Percentiles rank a stretch among this genome's conserved stretches.
These are phyloP conservation scores for Diaporthe australafricana DNA, from an alignment of 2,329 filamentous ascomycete species.

Conservation along the genomic window DNA sequence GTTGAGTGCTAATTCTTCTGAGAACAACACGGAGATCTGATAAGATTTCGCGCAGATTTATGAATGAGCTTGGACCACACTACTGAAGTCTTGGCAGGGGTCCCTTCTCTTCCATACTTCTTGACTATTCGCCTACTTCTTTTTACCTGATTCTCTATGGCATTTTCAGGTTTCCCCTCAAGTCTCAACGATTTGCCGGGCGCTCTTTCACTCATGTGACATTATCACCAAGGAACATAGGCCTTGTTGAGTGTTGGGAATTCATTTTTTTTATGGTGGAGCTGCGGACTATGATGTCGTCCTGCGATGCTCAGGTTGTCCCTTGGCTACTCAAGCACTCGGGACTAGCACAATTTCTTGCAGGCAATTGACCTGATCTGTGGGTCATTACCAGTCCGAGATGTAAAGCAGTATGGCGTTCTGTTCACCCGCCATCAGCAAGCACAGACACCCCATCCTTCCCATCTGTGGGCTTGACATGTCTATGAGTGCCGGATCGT, in stretches of 20 bases:
- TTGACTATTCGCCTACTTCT: neutral
- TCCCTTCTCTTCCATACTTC: neutral
- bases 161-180: neutral
- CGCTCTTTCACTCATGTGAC: neutral
- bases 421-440: neutral
- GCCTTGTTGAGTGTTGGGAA: neutral
- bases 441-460: neutral
- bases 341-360: neutral
- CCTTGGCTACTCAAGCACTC: neutral
- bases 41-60: conserved; percentile 20
- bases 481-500: neutral
- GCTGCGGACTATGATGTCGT: neutral
- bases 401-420: neutral
- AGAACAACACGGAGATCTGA: neutral
- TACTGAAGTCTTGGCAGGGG: conserved; percentile 16
- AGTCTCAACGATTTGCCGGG: neutral
- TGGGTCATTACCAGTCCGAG: neutral
- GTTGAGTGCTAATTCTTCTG: neutral
- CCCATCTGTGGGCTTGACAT: neutral
- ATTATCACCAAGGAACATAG: neutral
- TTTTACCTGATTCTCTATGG: too few relatives aligned
- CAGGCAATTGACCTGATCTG: neutral
- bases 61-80: conserved; percentile 5
- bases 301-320: neutral
- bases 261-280: neutral